Conservation (phyloP, 805 yeast species). For the Candida nonsorbophila region DNA sequence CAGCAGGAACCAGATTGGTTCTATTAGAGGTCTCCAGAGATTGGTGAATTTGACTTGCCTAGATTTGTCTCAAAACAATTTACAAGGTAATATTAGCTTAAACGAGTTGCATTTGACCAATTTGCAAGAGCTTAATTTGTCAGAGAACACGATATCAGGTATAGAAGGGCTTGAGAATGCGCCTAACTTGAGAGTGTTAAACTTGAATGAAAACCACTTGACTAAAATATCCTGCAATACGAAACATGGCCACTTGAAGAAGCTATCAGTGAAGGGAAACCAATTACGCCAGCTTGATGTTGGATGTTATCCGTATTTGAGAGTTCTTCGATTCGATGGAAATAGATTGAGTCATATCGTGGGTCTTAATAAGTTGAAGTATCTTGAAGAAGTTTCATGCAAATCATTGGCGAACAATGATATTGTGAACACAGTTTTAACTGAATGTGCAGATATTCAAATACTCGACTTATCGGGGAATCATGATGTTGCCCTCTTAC, state of each 20-base stretch:
- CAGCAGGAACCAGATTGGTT: slow-evolving; percentile 28
- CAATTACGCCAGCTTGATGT: slow-evolving; percentile 26
- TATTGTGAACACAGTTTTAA: slow-evolving; percentile 12
- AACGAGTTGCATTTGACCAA: slow-evolving; percentile 24
- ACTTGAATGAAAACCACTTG: slow-evolving; percentile 38
- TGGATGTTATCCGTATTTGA: slow-evolving; percentile 28
- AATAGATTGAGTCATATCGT: slow-evolving; percentile 21
- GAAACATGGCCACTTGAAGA: slow-evolving; percentile 27
- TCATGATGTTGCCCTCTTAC: slow-evolving; percentile 9
- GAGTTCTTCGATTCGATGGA: slow-evolving; percentile 43
- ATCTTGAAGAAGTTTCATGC: slow-evolving; percentile 38
- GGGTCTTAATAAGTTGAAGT: slow-evolving; percentile 22
- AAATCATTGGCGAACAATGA: slow-evolving; percentile 25
- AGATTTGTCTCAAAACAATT: slow-evolving; percentile 36
- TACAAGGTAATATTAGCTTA: slow-evolving; percentile 36
- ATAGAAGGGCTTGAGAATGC: slow-evolving; percentile 32
- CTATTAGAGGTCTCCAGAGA: slow-evolving; percentile 30
- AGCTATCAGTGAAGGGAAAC: slow-evolving; percentile 34
- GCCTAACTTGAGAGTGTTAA: slow-evolving; percentile 31
- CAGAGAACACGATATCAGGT: slow-evolving; percentile 33
- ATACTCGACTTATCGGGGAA: slow-evolving; percentile 40
- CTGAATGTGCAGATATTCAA: slow-evolving; percentile 18
- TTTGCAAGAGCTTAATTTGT: slow-evolving; percentile 39
- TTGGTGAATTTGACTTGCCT: slow-evolving; percentile 36
- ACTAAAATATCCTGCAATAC: slow-evolving; percentile 12